These are phyloP conservation scores for Backusella westeae DNA, from an alignment of 192 early-diverging fungal species.

Conservation along the genomic window DNA sequence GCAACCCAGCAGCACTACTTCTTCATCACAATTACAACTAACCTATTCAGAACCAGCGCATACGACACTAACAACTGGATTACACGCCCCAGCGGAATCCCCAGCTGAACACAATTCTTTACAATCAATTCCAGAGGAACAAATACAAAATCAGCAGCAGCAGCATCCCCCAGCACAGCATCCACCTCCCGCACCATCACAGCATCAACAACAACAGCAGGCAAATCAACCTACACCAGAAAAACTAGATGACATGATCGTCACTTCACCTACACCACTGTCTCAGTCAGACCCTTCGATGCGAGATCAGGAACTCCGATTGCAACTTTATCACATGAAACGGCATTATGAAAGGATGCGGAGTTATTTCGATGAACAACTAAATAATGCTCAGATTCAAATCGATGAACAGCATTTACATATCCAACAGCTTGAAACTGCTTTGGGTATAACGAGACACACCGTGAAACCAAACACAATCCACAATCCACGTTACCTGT, in stretches of 20 bases:
- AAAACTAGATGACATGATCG: neutral
- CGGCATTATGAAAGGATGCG: slow-evolving; percentile 15
- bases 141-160: neutral
- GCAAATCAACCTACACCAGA: neutral
- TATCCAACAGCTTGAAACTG: slow-evolving; percentile 6
- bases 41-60: neutral
- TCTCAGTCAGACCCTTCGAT: neutral
- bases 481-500: neutral
- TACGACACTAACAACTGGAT: neutral
- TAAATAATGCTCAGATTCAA: slow-evolving; percentile 5
- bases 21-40: slow-evolving; percentile 16
- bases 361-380: neutral
- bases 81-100: neutral
- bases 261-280: neutral
- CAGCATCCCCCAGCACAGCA: neutral
- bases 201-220: neutral
- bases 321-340: slow-evolving; percentile 11
- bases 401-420: slow-evolving; percentile 9
- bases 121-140: neutral
- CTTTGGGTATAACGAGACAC: neutral
- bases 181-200: neutral
- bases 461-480: neutral
- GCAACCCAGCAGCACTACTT: neutral
- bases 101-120: neutral
- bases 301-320: slow-evolving; percentile 2